Conservation (phyloP, 805 yeast species). For the Cyberlindnera maclurae region DNA sequence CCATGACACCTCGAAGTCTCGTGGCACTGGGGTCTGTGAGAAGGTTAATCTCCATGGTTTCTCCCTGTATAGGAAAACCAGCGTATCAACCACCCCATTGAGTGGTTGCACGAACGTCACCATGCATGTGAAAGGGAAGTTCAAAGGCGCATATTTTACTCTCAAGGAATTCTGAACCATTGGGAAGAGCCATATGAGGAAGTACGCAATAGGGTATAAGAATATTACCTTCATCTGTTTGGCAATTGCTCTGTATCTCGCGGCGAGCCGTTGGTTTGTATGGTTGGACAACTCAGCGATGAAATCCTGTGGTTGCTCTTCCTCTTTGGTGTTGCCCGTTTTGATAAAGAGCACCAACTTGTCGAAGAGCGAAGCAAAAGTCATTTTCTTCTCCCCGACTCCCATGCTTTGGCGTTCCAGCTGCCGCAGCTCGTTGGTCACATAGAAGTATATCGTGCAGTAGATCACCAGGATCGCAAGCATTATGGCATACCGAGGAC, state of each 20-base stretch:
- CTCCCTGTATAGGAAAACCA: slow-evolving; percentile 73
- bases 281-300: slow-evolving; percentile 20
- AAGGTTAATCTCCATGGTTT: slow-evolving; percentile 61
- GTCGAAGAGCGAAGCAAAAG: neutral
- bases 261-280: slow-evolving; percentile 38
- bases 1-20: slow-evolving; percentile 22
- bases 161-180: slow-evolving; percentile 57
- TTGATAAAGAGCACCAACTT: neutral
- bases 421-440: slow-evolving; percentile 40
- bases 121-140: slow-evolving; percentile 55
- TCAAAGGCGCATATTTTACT: slow-evolving; percentile 36
- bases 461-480: slow-evolving; percentile 58
- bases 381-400: neutral
- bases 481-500: slow-evolving; percentile 65
- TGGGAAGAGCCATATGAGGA: slow-evolving; percentile 79
- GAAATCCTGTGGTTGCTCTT: slow-evolving; percentile 7
- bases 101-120: slow-evolving; percentile 78
- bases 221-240: slow-evolving; percentile 76
- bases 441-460: slow-evolving; percentile 64
- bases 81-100: slow-evolving; percentile 69
- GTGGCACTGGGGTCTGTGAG: slow-evolving; percentile 17
- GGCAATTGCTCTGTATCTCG: slow-evolving; percentile 58
- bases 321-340: neutral
- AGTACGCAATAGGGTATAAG: slow-evolving; percentile 77
- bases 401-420: slow-evolving; percentile 12